Evolutionary conservation across 1,284 basidiomycete genomes (phyloP).

Genomic region (Moesziomyces antarcticus): DNA sequence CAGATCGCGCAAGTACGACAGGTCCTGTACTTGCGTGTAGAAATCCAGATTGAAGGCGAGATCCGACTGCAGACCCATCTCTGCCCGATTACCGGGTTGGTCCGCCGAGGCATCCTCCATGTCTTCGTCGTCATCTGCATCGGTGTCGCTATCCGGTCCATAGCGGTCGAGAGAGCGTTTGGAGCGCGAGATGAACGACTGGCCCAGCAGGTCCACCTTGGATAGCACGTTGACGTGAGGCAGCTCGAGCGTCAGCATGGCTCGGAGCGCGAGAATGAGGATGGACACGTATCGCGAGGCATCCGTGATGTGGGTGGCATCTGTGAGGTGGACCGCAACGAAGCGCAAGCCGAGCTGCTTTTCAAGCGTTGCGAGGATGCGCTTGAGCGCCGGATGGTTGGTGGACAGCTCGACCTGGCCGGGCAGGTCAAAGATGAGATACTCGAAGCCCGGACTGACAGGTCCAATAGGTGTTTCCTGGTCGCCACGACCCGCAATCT

Average conservation of each 20-base stretch:
- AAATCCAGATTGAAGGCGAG: constrained; percentile 93
- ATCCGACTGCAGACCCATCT: constrained; percentile 24
- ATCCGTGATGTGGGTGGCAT: constrained; percentile 96
- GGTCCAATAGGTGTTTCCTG: constrained; percentile 26
- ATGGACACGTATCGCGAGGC: constrained; percentile 94
- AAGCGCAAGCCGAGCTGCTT: constrained; percentile 79
- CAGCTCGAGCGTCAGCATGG: constrained; percentile 97
- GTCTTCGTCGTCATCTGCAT: constrained; percentile 14
- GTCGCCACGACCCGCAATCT: constrained; percentile 19
- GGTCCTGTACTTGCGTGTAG: constrained; percentile 97
- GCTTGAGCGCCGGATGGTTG: constrained; percentile 74
- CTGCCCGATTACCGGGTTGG: not conserved
- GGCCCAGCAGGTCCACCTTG: constrained; percentile 85
- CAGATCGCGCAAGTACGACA: constrained; percentile 84
- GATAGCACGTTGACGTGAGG: constrained; percentile 97
- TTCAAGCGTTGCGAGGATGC: constrained; percentile 83
- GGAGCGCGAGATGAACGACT: constrained; percentile 26
- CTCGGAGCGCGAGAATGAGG: constrained; percentile 87
- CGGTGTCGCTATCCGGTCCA: constrained; percentile 20
- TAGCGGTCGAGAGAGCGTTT: constrained; percentile 30
- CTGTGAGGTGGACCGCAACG: constrained; percentile 92
- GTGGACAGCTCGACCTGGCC: constrained; percentile 98
- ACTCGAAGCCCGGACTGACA: constrained; percentile 70
- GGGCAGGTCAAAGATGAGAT: constrained; percentile 94
- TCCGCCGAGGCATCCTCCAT: not conserved